Evolutionary conservation across 208 protist species (phyloP).

Genomic region (Herpetomonas samuelpessoai): DNA sequence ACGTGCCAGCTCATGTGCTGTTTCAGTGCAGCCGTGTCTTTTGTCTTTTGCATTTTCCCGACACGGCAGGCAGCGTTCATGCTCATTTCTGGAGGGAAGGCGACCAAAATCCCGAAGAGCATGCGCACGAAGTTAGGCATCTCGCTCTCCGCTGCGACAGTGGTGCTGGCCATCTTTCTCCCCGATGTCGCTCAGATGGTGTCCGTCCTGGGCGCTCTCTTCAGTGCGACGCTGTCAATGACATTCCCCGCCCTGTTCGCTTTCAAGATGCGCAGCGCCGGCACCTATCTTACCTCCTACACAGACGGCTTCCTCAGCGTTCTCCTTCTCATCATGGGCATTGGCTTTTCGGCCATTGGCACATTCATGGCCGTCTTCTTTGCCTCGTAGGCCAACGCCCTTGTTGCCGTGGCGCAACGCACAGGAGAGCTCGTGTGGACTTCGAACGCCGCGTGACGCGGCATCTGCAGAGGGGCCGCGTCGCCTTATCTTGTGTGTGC

Average conservation of each 20-base stretch:
- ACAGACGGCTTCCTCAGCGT: constrained; percentile 41
- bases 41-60: constrained; percentile 76
- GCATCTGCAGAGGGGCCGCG: too few species aligned
- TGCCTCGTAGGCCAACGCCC: constrained; percentile 11
- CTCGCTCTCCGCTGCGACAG: constrained; percentile 27
- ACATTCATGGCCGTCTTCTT: constrained; percentile 57
- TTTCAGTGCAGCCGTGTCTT: constrained; percentile 67
- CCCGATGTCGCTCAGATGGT: constrained; percentile 66
- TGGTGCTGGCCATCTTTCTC: constrained; percentile 56
- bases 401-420: too few species aligned
- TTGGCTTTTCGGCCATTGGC: constrained; percentile 49
- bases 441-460: too few species aligned
- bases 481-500: too few species aligned
- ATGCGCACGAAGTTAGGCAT: constrained; percentile 47
- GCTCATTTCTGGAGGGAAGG: constrained; percentile 53
- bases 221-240: constrained; percentile 79
- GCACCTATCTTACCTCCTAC: constrained; percentile 51
- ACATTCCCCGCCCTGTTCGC: constrained; percentile 73
- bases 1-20: constrained; percentile 68
- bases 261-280: constrained; percentile 55
- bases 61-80: constrained; percentile 66
- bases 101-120: constrained; percentile 53
- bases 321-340: constrained; percentile 41
- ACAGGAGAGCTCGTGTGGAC: too few species aligned
- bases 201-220: constrained; percentile 59